A percentile compares a stretch with the other conserved stretches of the same genome.
phyloP scores from a whole-genome alignment of 306 rosid genomes.

The Rubus parviflorus region DNA sequence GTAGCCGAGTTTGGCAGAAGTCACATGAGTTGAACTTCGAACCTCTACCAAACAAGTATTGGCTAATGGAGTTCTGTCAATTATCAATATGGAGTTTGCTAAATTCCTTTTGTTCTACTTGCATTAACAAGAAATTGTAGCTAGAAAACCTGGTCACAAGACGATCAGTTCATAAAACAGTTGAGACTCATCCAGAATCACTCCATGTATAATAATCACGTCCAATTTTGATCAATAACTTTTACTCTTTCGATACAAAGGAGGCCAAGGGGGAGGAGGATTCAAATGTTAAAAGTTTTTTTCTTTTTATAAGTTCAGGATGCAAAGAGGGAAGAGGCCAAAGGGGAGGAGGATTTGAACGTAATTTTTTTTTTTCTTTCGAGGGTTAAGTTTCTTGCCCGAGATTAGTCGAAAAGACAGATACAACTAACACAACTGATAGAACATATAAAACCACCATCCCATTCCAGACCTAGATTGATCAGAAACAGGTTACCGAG shows the following conservation, averaged over 20 bases:
- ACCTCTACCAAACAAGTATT: too few relatives aligned
- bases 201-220: neutral
- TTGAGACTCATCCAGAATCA: neutral
- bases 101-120: neutral
- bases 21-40: too few relatives aligned
- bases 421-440: neutral
- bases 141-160: too few relatives aligned
- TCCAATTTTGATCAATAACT: neutral
- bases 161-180: neutral
- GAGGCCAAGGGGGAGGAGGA: neutral
- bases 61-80: too few relatives aligned
- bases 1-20: neutral
- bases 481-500: neutral
- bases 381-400: neutral
- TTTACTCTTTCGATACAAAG: neutral
- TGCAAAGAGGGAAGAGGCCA: neutral
- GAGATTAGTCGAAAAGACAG: neutral
- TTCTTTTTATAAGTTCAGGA: neutral
- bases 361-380: too few relatives aligned
- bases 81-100: too few relatives aligned
- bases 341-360: neutral
- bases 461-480: neutral
- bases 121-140: neutral
- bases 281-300: neutral
- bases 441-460: neutral